Base-by-base conservation (phyloP, 2,329 filamentous ascomycete genomes). In the Raffaelea arxii region DNA sequence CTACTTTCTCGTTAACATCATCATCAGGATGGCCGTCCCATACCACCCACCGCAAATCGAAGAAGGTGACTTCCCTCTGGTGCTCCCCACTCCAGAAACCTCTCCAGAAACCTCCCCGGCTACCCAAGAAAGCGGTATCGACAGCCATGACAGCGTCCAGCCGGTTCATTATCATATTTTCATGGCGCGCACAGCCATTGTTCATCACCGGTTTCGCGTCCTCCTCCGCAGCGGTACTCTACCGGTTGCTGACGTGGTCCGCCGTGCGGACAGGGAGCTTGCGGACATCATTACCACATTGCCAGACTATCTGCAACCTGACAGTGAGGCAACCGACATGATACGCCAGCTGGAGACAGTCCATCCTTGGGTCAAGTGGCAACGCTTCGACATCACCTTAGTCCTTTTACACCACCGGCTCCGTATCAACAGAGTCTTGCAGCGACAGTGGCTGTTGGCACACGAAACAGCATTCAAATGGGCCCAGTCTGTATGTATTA, bases 341-440 rank as follows among this genome's bases (percentile, higher is more conserved):
- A 3, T 21, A 16, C 6, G 10, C 36, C 14, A 25, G 32, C 36
- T 40, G 12, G 36, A 39, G 18, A 16, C 16, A 9, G 23, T 23
- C 10, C n/a, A 46, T 12, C 43, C 43, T 7, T 46, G 25, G 24
- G 25, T 46, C 25, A n/a, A n/a, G 24, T 46, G 43, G 43, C 43
- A 46, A 37, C 24, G 37, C 14, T 32, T 40, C 14, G 37, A 32
- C 25, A 32, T 46, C 11, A 24, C 43, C 19, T 19, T 46, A 3
- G 37, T 46, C 10, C 43, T 46, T 18, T 37, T 46, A 16, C 25
- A 46, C 36, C 37, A n/a, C 5, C 24, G 43, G 10, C 25, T 46
- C 19, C 19, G 25, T 16, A 32, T n/a, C 25, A 39, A 35, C 37
- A 32, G 25, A 16, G 24, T 41, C 4, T 37, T 46, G 19, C 44